Conservation (phyloP, 2,329 filamentous ascomycete species). For the Xylaria hypoxylon region DNA sequence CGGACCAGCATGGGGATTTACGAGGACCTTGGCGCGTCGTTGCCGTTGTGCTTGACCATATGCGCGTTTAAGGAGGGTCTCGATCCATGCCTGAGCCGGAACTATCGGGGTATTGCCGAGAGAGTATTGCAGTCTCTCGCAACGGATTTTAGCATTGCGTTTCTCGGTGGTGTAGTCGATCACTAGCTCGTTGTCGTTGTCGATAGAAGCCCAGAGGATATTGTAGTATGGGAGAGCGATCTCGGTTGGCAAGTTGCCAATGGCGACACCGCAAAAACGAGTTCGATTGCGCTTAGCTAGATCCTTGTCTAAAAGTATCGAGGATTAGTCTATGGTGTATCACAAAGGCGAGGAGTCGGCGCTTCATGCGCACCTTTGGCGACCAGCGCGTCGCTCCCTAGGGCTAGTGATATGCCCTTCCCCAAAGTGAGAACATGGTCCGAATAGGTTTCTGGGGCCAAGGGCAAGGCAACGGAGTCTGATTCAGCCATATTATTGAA, state of each 20-base stretch:
- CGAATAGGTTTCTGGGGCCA: neutral
- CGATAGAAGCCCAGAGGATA: slow-evolving; percentile 81
- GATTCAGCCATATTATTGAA: slow-evolving; percentile 25
- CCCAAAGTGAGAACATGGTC: slow-evolving; percentile 19
- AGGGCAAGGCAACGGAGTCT: neutral
- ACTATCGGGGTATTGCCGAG: slow-evolving; percentile 57
- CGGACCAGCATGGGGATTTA: slow-evolving; percentile 92
- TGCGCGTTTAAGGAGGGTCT: slow-evolving; percentile 73
- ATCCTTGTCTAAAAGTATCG: slow-evolving; percentile 41
- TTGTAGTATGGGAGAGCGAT: slow-evolving; percentile 79
- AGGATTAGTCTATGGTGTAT: slow-evolving; percentile 6
- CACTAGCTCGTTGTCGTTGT: slow-evolving; percentile 63
- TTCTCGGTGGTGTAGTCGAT: slow-evolving; percentile 77
- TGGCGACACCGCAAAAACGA: slow-evolving; percentile 46
- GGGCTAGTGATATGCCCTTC: slow-evolving; percentile 24
- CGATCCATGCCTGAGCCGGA: slow-evolving; percentile 70
- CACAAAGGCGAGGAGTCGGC: neutral
- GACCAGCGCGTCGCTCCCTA: slow-evolving; percentile 22
- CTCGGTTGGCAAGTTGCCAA: slow-evolving; percentile 39
- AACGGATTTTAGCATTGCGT: slow-evolving; percentile 70
- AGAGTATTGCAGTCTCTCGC: slow-evolving; percentile 71
- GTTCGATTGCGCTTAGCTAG: slow-evolving; percentile 41
- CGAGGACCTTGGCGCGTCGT: slow-evolving; percentile 85
- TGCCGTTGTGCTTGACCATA: slow-evolving; percentile 75
- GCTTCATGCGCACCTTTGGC: slow-evolving; percentile 27